Base-by-base conservation (phyloP, 2,329 filamentous ascomycete genomes). In the Talaromyces islandicus region DNA sequence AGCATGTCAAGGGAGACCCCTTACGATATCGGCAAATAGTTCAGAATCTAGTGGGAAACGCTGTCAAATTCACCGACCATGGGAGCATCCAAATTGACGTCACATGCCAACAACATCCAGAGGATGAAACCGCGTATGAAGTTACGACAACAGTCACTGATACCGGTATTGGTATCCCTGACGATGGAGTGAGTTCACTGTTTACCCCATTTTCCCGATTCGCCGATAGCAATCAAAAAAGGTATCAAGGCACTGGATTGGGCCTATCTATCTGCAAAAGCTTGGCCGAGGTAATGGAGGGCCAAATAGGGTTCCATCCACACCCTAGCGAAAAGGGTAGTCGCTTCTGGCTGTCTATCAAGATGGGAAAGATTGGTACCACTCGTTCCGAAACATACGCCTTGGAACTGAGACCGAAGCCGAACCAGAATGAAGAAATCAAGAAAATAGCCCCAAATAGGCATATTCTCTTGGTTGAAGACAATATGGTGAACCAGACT, bases 31-130 rank as follows among this genome's bases (percentile, higher is more conserved):
- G 84, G 9, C 85, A 87, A 64, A 81, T 87, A 17, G 67, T 87
- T n/a, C 83, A 86, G 63, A 87, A 87, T 63, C 74, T 87, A 4
- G 72, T 87, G 17, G 78, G 80, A 17, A 88, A 88, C 64, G 84
- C 84, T 1, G 78, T 80, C 50, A 88, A 88, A 63, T 87, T 87
- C 64, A 87, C 85, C 4, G 81, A 85, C 24, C 70, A 76, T 32
- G 84, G 84, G 0, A 77, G 76, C 60, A 78, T 87, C 35, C 72
- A 74, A 0, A 73, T 86, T 11, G 67, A 71, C 2, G 74, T 76
- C 0, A 74, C 72, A 0, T 70, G 81, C 7, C 59, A 76, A 2
- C 63, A 68, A 1, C 76, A 83, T 43, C 73, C 80, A 43, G 71
- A 76, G 1, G 72, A 71, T 24, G 59, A 67, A 3, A 56, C 71